A percentile compares a stretch with the other conserved stretches of the same genome.
phyloP scores from a whole-genome alignment of 345 rosid species.

The Brassica nigra region DNA sequence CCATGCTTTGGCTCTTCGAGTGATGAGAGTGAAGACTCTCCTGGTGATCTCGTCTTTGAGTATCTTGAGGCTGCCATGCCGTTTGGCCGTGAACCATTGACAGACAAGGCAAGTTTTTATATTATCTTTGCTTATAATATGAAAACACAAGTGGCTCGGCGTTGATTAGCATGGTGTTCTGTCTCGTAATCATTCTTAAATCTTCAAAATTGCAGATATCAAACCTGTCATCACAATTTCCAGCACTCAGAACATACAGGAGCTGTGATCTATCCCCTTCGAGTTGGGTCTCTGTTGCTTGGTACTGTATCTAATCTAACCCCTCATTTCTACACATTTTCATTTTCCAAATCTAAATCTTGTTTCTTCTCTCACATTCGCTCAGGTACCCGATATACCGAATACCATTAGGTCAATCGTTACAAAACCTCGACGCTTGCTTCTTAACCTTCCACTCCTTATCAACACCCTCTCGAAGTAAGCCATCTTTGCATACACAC shows the following conservation, averaged over 20 bases:
- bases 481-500: constrained; percentile 18
- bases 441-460: constrained; percentile 80
- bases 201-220: constrained; percentile 40
- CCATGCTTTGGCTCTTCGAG: constrained; percentile 56
- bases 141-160: neutral
- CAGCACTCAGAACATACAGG: constrained; percentile 57
- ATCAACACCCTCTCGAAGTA: constrained; percentile 60
- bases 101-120: constrained; percentile 63
- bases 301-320: constrained; percentile 41
- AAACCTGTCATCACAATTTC: constrained; percentile 61
- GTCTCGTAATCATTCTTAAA: neutral
- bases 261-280: constrained; percentile 79
- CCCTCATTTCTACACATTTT: too few relatives aligned
- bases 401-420: constrained; percentile 72
- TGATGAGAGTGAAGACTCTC: constrained; percentile 68
- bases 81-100: constrained; percentile 78
- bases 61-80: constrained; percentile 74
- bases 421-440: constrained; percentile 78
- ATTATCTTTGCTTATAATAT: neutral
- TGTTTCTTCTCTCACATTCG: too few relatives aligned
- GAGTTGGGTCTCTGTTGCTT: constrained; percentile 89
- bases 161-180: neutral
- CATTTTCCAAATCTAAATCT: too few relatives aligned
- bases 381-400: constrained; percentile 66
- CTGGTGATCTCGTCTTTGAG: constrained; percentile 62